Percentiles rank a stretch among this genome's conserved stretches.
phyloP scores from a whole-genome alignment of 73 alveolate genomes.

The Paraurostyla sp. region DNA sequence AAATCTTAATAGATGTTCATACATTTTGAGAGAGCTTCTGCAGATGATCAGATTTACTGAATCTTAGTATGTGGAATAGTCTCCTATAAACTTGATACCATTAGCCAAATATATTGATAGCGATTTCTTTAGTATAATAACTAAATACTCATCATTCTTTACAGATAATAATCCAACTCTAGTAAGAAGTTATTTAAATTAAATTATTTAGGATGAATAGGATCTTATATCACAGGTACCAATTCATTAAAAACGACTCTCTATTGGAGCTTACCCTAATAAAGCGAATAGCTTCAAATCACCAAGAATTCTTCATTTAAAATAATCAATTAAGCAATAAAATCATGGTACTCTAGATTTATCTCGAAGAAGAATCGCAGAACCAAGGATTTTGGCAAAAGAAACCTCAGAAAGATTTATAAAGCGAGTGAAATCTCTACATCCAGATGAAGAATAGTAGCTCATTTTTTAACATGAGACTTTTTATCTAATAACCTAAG shows the following conservation, averaged over 20 bases:
- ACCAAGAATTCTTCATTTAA: too few relatives aligned
- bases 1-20: conserved; percentile 1
- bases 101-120: background rate
- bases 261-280: too few relatives aligned
- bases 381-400: too few relatives aligned
- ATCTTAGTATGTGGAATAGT: background rate
- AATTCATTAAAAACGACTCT: background rate
- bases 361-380: background rate
- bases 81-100: background rate
- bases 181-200: background rate
- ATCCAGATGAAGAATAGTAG: too few relatives aligned
- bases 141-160: background rate
- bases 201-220: background rate
- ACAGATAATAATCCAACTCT: background rate
- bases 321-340: background rate
- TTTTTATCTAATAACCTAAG: background rate
- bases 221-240: background rate
- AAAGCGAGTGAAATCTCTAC: too few relatives aligned
- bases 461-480: background rate
- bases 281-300: too few relatives aligned
- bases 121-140: background rate
- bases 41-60: background rate
- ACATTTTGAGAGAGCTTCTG: background rate
- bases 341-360: background rate
- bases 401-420: too few relatives aligned